phyloP scores from a whole-genome alignment of 768 basidiomycete genomes.

The Thelephora aurantiotincta region DNA sequence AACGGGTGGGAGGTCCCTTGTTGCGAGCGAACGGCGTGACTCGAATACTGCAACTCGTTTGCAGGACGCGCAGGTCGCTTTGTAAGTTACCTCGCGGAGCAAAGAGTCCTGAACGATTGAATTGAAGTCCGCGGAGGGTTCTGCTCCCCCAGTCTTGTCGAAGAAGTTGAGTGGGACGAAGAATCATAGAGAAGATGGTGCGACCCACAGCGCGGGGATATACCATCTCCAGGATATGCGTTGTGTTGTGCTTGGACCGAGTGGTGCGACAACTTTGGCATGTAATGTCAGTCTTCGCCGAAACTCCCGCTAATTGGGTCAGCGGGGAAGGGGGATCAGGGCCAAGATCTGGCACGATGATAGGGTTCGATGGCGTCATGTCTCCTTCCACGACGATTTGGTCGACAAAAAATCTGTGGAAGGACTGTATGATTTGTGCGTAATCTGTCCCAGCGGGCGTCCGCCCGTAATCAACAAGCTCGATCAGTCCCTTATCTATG shows the following conservation, averaged over 20 bases:
- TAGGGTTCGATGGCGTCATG: conserved; percentile 42
- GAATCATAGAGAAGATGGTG: not conserved
- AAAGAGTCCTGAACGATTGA: conserved; percentile 64
- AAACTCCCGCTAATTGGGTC: conserved; percentile 75
- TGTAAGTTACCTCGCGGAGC: conserved; percentile 70
- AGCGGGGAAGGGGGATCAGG: conserved; percentile 49
- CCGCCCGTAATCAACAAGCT: conserved; percentile 78
- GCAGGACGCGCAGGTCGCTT: conserved; percentile 77
- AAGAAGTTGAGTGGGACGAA: conserved; percentile 15
- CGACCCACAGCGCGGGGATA: conserved; percentile 70
- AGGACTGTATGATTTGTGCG: conserved; percentile 81
- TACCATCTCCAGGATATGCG: conserved; percentile 73
- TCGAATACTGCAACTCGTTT: conserved; percentile 64
- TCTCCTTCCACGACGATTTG: conserved; percentile 68
- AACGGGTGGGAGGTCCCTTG: conserved; percentile 63
- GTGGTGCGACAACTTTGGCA: conserved; percentile 65
- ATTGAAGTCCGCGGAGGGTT: conserved; percentile 36
- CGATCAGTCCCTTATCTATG: conserved; percentile 62
- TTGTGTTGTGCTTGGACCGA: conserved; percentile 61
- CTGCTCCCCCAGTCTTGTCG: conserved; percentile 17
- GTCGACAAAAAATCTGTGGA: conserved; percentile 89
- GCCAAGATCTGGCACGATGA: conserved; percentile 24
- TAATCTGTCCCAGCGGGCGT: conserved; percentile 67
- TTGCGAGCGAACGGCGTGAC: conserved; percentile 50
- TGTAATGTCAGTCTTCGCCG: conserved; percentile 58